Evolutionary conservation across 495 filamentous ascomycete genomes (phyloP).

Genomic region (Barbatosphaeria neglecta): DNA sequence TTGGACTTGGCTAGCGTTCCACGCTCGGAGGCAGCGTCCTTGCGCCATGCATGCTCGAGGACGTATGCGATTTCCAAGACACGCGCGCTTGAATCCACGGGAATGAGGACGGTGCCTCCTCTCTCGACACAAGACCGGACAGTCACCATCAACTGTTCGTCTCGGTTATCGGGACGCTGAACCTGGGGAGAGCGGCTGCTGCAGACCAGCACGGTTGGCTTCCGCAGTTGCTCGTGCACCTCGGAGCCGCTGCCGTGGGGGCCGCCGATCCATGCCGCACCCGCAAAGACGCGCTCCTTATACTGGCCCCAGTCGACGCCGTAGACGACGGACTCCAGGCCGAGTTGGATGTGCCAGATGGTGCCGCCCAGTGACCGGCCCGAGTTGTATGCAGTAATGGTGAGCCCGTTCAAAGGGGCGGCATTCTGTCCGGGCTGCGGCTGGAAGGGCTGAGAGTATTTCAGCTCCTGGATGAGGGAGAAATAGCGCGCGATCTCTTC

Average conservation of each 20-base stretch:
- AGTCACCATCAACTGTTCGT: conserved; percentile 73
- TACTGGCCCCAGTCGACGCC: conserved; percentile 97
- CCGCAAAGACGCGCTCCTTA: conserved; percentile 82
- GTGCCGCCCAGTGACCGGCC: conserved; percentile 93
- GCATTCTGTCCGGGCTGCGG: conserved; percentile 77
- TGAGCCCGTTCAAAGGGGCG: conserved; percentile 80
- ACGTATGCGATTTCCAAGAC: conserved; percentile 90
- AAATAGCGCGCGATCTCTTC: conserved; percentile 92
- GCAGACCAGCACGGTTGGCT: conserved; percentile 87
- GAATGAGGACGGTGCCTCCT: conserved; percentile 89
- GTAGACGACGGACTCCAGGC: conserved; percentile 92
- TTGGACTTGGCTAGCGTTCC: conserved; percentile 56
- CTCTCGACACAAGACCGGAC: conserved; percentile 65
- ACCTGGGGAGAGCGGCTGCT: conserved; percentile 70
- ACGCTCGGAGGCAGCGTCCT: conserved; percentile 43
- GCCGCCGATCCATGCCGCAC: conserved; percentile 85
- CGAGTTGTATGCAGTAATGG: conserved; percentile 91
- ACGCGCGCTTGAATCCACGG: conserved; percentile 85
- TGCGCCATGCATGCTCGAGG: conserved; percentile 81
- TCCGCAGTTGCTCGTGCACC: conserved; percentile 83
- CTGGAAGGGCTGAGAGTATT: conserved; percentile 93
- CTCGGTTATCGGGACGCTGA: conserved; percentile 60
- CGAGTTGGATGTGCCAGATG: conserved; percentile 98
- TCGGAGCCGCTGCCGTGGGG: conserved; percentile 71
- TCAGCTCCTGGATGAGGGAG: conserved; percentile 80